Base-by-base conservation (phyloP, 371 early-diverging fungal genomes). In the Mucor ambiguus region DNA sequence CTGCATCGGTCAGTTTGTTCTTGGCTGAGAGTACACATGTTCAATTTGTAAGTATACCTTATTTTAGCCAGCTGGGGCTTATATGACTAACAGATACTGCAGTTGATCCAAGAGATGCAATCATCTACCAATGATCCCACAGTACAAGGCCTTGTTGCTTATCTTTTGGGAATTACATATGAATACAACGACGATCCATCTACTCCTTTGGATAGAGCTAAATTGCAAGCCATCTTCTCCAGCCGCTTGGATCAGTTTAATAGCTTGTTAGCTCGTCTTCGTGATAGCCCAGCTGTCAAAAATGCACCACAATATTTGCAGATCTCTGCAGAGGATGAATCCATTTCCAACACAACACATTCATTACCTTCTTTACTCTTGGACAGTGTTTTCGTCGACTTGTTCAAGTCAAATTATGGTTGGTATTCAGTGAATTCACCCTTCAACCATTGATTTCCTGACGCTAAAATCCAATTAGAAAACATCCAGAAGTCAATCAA, bases 131-230 rank as follows among this genome's bases (percentile, higher is more conserved):
- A 92, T 46, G 92, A 95, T 69, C 86, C 93, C 11, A 77, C 90
- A 55, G 89, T 95, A 2, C 96, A 97, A 78, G 98, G 98, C 7
- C 75, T 96, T 35, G 86, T 94, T 4, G 95, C 96, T 2, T 96
- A 90, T 73, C 67, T 97, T 12, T 76, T 97, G 14, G 94, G 95
- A 2, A 85, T 96, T 12, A 83, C 92, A 24, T 93, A 93, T 60
- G 91, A 96, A 78, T 95, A 87, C 70, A 93, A 96, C 68, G 85
- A 92, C 76, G 93, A 93, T 52, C 76, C 87, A 4, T 89, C 90
- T 54, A 81, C 94, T 5, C 84, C 87, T 3, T 85, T 93, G 56
- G 81, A 83, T 20, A 87, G 93, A 66, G 82, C 85, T 16, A 89
- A 87, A 33, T 77, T 97, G 29, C 92, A 95, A 61, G 84, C 91